Base-by-base conservation (phyloP, 495 filamentous ascomycete species). In the Penicillium roqueforti region DNA sequence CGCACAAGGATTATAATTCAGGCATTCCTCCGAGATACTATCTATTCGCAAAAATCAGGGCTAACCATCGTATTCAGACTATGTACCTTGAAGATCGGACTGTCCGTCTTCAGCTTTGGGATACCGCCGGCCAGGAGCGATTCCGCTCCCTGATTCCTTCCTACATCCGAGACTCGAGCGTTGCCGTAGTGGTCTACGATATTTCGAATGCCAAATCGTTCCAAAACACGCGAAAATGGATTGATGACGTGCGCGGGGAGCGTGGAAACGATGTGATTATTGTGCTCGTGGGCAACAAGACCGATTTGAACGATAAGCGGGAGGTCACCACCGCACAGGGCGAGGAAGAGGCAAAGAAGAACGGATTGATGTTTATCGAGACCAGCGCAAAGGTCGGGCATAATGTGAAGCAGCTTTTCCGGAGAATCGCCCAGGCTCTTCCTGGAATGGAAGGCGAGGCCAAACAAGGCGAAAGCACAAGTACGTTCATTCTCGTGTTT, bases 51-150 rank as follows among this genome's bases (percentile, higher is more conserved):
- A 23, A 1, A n/a, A 42, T 28, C 26, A 13, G 16, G 10, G 10
- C 58, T 61, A 40, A 62, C 28, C 8, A 14, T 51, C 42, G 18
- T 51, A 31, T 46, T 25, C 55, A 95, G 91, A 98, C 93, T 22
- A 98, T 98, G 93, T 98, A 98, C 73, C 88, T 98, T 40, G 93
- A 98, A 79, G 93, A 98, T 72, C 84, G 93, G 61, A 98, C 93
- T 34, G 95, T 98, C 32, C 90, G 93, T 61, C 79, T 98, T 68
- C 93, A 98, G 60, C 84, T 98, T 55, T 98, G 93, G 93, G 93
- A 98, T 69, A 98, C 93, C 6, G 93, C 93, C 40, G 93, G 93
- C 46, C 93, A 98, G 68, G 93, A 98, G 73, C 83, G 93, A 56
- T 98, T 98, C 76, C 88, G 93, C 66, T 93, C 88, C 65, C 71